Evolutionary conservation across 305 asterid genomes (phyloP).

Genomic region (Fraxinus ornus): DNA sequence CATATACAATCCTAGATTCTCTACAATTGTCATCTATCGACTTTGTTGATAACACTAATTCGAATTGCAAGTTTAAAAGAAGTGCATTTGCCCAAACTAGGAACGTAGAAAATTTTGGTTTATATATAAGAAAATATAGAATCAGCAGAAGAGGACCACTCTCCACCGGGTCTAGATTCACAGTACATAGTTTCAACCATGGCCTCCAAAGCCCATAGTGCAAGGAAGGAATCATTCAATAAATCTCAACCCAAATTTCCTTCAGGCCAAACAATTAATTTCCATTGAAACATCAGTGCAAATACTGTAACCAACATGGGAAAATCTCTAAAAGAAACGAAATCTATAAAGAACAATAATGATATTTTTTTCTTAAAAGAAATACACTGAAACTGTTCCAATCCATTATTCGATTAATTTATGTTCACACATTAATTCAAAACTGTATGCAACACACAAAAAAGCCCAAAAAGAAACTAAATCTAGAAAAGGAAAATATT

Average conservation of each 20-base stretch:
- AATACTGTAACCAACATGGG: background rate
- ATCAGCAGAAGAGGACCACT: background rate
- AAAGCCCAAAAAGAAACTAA: background rate
- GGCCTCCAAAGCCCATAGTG: background rate
- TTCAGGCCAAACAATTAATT: background rate
- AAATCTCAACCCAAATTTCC: background rate
- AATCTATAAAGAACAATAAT: background rate
- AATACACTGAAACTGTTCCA: background rate
- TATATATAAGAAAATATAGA: background rate
- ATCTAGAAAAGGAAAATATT: background rate
- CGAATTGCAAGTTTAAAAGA: too few relatives aligned
- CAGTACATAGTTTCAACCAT: background rate
- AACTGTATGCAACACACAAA: background rate
- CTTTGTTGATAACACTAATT: too few relatives aligned
- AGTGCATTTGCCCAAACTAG: too few relatives aligned
- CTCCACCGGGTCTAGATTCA: background rate
- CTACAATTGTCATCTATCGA: too few relatives aligned
- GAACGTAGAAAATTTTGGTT: background rate
- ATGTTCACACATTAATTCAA: background rate
- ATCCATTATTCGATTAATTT: background rate
- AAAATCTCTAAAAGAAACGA: background rate
- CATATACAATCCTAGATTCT: background rate
- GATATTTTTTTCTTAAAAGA: background rate
- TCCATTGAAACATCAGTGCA: background rate
- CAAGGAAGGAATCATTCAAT: background rate